Conservation (phyloP, 768 basidiomycete species). For the Amanita rimosa region DNA sequence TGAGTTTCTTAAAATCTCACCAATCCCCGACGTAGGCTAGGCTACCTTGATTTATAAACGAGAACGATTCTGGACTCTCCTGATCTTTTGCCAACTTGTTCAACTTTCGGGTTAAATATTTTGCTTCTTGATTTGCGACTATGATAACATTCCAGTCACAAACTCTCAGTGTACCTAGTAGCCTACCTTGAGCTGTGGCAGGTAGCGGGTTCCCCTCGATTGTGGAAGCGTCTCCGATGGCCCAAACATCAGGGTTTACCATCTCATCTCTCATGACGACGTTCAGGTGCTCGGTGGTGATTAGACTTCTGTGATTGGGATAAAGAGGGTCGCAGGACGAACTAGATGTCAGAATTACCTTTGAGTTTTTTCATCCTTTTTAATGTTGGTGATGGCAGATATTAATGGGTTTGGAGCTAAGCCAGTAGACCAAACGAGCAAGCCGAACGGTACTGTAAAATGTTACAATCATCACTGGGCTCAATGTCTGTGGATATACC, state of each 20-base stretch:
- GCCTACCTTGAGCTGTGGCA: conserved; percentile 71
- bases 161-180: neutral
- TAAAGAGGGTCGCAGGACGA: neutral
- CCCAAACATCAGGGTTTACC: conserved; percentile 62
- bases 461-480: neutral
- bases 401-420: conserved; percentile 76
- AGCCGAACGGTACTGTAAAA: conserved; percentile 58
- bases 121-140: conserved; percentile 71
- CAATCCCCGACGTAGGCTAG: conserved; percentile 77
- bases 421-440: conserved; percentile 85
- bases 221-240: conserved; percentile 69
- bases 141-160: conserved; percentile 13
- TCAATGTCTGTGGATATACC: conserved; percentile 3
- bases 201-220: conserved; percentile 51
- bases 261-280: conserved; percentile 41
- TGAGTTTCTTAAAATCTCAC: conserved; percentile 21
- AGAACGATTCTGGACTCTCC: conserved; percentile 40
- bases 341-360: conserved; percentile 23
- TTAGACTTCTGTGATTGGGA: conserved; percentile 15
- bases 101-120: conserved; percentile 52
- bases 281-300: conserved; percentile 49
- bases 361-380: conserved; percentile 49
- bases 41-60: conserved; percentile 63
- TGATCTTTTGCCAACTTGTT: conserved; percentile 50
- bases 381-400: conserved; percentile 40